A percentile compares a stretch with the other conserved stretches of the same genome.
phyloP scores from a whole-genome alignment of 164 flowering plant species.

The Buxus sempervirens region DNA sequence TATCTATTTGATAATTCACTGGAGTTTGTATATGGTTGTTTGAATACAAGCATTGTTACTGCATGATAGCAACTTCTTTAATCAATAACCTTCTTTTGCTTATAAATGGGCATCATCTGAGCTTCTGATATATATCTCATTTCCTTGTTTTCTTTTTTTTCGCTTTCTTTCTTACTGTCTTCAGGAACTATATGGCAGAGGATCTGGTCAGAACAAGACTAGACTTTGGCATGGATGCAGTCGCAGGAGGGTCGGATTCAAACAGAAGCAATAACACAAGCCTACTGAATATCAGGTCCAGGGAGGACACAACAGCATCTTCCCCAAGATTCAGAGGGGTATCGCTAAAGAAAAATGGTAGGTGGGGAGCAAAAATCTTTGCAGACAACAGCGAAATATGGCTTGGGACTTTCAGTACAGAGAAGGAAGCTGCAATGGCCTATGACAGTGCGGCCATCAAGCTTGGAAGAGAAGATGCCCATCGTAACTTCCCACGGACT shows the following conservation, averaged over 20 bases:
- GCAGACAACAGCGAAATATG: constrained; percentile 49
- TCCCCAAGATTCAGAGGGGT: constrained; percentile 44
- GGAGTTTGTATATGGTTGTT: too few species aligned
- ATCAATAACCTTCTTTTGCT: too few species aligned
- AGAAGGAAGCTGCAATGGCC: constrained; percentile 54
- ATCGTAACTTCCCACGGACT: constrained; percentile 44
- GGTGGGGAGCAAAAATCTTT: constrained; percentile 72
- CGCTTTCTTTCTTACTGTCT: background rate
- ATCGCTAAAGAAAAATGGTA: constrained; percentile 43
- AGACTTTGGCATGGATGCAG: background rate
- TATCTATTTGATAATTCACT: too few species aligned
- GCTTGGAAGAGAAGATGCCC: constrained; percentile 37
- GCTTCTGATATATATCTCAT: background rate
- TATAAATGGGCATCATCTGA: too few species aligned
- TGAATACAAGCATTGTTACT: too few species aligned
- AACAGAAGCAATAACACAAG: constrained; percentile 21
- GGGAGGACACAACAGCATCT: background rate
- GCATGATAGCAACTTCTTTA: too few species aligned
- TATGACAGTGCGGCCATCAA: constrained; percentile 57
- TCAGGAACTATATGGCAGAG: constrained; percentile 17
- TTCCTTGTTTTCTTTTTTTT: background rate
- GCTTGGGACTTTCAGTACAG: constrained; percentile 59
- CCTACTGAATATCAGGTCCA: constrained; percentile 12
- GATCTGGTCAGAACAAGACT: constrained; percentile 19
- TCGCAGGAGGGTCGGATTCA: constrained; percentile 25